Evolutionary conservation across 331 rosid species (phyloP).

Genomic region (Malus hybrid): DNA sequence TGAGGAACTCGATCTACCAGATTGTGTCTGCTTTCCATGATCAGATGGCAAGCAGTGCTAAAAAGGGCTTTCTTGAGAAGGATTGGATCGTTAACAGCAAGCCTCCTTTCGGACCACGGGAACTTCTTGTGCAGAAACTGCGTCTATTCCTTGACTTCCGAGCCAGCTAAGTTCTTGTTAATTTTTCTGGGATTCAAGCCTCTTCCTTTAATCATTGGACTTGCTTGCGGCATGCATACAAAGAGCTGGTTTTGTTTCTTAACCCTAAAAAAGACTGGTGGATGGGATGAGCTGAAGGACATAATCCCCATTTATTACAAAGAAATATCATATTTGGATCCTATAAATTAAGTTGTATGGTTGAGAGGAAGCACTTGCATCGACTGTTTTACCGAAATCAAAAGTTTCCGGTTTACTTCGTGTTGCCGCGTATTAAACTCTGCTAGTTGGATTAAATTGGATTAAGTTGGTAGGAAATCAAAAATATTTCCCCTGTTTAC

Average conservation of each 20-base stretch:
- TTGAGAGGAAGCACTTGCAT: neutral
- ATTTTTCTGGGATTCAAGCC: constrained; percentile 8
- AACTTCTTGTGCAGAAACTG: constrained; percentile 58
- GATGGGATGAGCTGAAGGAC: neutral
- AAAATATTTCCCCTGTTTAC: neutral
- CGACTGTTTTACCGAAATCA: neutral
- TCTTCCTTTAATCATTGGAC: neutral
- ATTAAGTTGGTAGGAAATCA: neutral
- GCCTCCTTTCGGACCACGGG: constrained; percentile 56
- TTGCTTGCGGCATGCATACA: neutral
- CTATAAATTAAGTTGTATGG: neutral
- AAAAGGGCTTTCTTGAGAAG: constrained; percentile 71
- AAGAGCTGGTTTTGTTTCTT: neutral
- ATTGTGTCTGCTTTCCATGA: constrained; percentile 72
- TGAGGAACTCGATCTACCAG: constrained; percentile 68
- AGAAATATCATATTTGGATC: neutral
- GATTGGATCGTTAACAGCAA: constrained; percentile 59
- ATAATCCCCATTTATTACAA: neutral
- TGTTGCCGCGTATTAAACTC: neutral
- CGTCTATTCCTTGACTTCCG: constrained; percentile 67
- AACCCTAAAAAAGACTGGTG: neutral
- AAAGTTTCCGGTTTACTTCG: neutral
- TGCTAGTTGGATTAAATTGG: neutral
- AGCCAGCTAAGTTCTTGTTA: constrained; percentile 39
- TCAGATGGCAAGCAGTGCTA: constrained; percentile 74